Base-by-base conservation (phyloP, 75 land plant species). In the Selaginella tamariscina region DNA sequence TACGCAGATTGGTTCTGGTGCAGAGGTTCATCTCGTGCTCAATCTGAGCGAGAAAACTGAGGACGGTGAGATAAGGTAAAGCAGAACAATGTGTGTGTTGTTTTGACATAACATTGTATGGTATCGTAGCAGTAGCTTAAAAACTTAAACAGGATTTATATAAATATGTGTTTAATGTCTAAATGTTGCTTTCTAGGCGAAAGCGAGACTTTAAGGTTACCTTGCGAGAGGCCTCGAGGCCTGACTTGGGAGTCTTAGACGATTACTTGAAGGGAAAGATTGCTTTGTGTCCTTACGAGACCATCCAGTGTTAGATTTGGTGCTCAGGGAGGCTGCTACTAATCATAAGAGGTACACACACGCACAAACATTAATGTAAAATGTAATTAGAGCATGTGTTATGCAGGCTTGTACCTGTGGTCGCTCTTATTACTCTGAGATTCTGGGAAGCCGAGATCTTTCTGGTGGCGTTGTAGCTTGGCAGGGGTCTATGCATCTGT, bases 401-500 rank as follows among this genome's bases (percentile, higher is more conserved):
- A 54, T 63, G 72, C 69, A 71, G 73, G 28, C 64, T 65, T 44
- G 20, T 44, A 27, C 56, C 32, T 15, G 56, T 27, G 75, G 71
- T 24, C 24, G 75, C 20, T 73, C 71, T 2, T 73, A 55, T 31
- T 73, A 31, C 55, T 68, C 56, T 24, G n/a, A 49, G 11, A 32
- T 24, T 56, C 65, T 68, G 33, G 75, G 75, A 20, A 0, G 26
- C 8, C 56, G 31, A 21, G 56, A 67, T 32, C 44, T 73, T 0
- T 20, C 26, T n/a, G 75, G 71, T 2, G 75, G 75, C n/a, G n/a
- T 73, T 27, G 63, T 68, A n/a, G 75, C 75, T 1, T 73, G 65
- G 22, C 30, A 55, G 31, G 75, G 75, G 0, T 67, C 59, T 73
- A 73, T 73, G 60, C 55, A 27, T 73, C 74, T 30, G 67, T 73